Percentiles rank a stretch among this genome's conserved stretches.
These are phyloP conservation scores for Yamadazyma mexicana DNA, from an alignment of 1,139 yeast species.

Conservation along the genomic window DNA sequence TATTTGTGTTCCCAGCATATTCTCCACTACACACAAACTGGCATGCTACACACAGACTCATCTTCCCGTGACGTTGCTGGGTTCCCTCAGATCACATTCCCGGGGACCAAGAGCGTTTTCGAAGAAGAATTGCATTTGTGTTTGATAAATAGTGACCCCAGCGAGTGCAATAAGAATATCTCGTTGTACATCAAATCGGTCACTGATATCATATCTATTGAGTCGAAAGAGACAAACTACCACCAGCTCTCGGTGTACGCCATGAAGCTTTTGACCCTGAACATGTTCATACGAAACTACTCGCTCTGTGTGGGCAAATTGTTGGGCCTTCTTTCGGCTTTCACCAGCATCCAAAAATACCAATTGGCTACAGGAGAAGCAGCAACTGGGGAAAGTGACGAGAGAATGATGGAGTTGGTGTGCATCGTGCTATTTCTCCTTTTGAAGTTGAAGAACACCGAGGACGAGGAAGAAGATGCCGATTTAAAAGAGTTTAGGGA, in stretches of 20 bases:
- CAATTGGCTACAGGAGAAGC: slow-evolving; percentile 9
- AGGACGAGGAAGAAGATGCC: slow-evolving; percentile 14
- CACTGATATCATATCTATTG: slow-evolving; percentile 28
- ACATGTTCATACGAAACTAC: slow-evolving; percentile 39
- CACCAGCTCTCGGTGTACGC: slow-evolving; percentile 37
- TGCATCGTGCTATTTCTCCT: slow-evolving; percentile 36
- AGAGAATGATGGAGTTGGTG: slow-evolving; percentile 33
- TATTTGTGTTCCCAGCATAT: too few relatives aligned
- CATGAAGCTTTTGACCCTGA: slow-evolving; percentile 37
- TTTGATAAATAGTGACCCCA: slow-evolving; percentile 40
- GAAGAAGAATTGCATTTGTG: slow-evolving; percentile 21
- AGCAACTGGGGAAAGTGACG: slow-evolving; percentile 10
- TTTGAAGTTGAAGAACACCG: slow-evolving; percentile 33
- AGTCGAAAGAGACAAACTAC: slow-evolving; percentile 18
- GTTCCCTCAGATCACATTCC: background rate
- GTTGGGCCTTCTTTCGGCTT: slow-evolving; percentile 33
- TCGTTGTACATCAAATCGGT: slow-evolving; percentile 36
- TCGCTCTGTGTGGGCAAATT: slow-evolving; percentile 42
- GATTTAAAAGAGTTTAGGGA: slow-evolving; percentile 12
- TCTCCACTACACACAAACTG: too few relatives aligned
- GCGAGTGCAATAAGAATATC: slow-evolving; percentile 42
- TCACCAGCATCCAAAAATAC: slow-evolving; percentile 23
- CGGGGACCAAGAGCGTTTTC: background rate
- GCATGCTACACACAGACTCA: background rate
- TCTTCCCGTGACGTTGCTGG: background rate